Conservation (phyloP, 371 early-diverging fungal genomes). For the Coemansia sp. region DNA sequence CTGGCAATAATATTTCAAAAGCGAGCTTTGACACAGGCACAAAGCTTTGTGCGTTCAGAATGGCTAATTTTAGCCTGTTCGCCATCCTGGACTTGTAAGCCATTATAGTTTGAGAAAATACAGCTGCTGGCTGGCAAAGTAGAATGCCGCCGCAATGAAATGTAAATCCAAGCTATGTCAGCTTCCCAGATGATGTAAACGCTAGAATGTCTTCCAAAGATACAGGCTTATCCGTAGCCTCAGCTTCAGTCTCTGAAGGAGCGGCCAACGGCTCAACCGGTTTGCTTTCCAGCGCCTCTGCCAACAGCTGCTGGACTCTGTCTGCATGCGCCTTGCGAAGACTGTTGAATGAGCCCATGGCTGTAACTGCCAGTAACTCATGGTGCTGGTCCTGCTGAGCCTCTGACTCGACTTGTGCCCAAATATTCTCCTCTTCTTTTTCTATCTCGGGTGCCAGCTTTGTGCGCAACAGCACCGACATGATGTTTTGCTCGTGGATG, state of each 20-base stretch:
- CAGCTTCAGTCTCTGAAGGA: background rate
- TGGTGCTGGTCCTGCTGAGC: constrained; percentile 30
- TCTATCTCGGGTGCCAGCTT: constrained; percentile 68
- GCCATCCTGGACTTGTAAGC: no score
- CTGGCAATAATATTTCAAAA: background rate
- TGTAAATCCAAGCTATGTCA: background rate
- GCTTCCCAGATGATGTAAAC: constrained; percentile 33
- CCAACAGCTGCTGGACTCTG: constrained; percentile 22
- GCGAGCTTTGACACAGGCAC: no score
- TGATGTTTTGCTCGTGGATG: constrained; percentile 61
- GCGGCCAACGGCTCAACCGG: background rate
- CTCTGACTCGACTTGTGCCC: constrained; percentile 53
- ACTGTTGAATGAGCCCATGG: constrained; percentile 27
- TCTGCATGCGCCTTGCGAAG: constrained; percentile 22
- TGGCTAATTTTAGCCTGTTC: no score
- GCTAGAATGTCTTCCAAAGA: constrained; percentile 42
- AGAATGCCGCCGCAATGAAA: background rate
- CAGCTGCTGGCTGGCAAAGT: background rate
- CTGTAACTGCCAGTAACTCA: constrained; percentile 41
- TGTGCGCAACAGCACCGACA: constrained; percentile 61
- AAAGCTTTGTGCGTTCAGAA: no score
- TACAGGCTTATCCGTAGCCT: constrained; percentile 2
- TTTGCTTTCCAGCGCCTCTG: background rate
- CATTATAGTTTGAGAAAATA: no score
- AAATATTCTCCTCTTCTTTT: constrained; percentile 57